Base-by-base conservation (phyloP, 208 protist genomes). In the Crithidia acanthocephali region DNA sequence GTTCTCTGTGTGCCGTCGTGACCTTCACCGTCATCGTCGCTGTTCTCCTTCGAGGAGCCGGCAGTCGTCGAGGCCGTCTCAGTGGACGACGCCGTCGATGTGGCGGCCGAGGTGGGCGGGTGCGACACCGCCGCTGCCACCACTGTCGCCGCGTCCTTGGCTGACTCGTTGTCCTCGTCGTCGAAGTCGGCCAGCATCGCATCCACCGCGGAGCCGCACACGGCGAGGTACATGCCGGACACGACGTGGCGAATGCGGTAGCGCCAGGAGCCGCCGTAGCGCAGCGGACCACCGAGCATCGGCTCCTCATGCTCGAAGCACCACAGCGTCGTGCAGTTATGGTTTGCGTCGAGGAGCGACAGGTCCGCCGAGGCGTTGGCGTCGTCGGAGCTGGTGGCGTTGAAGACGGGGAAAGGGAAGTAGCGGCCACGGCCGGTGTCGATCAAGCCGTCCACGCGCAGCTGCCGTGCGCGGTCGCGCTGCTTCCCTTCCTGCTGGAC, bases 291-390 rank as follows among this genome's bases (percentile, higher is more conserved):
- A 27, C 84, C 86, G 10, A 79, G 27, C 32, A 67, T 81, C 20
- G 89, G 89, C 47, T 91, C 77, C 65, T 86, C 86, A 44, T 80
- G 67, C 72, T 94, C 84, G 27, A 94, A 77, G 56, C 87, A 74
- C 89, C 89, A 94, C 33, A 91, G 75, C 22, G 82, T 74, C 16
- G 73, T 73, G n/a, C 53, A 48, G 42, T 81, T 68, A 28, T 70
- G 72, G 25, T 72, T 65, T 8, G 71, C 13, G 23, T 65, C 66
- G 27, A 55, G 52, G 45, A 44, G 23, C 22, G 53, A 62, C 33
- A 59, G 42, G 25, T 70, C 48, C 52, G 16, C 48, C 47, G 40
- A 45, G 10, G 52, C 57, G 30, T 30, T 11, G 6, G 0, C 27
- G 30, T n/a, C 45, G 7, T 53, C 60, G 2, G 45, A 30, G 11